Conservation (phyloP, 1,139 yeast species). For the Meyerozyma guilliermondii region DNA sequence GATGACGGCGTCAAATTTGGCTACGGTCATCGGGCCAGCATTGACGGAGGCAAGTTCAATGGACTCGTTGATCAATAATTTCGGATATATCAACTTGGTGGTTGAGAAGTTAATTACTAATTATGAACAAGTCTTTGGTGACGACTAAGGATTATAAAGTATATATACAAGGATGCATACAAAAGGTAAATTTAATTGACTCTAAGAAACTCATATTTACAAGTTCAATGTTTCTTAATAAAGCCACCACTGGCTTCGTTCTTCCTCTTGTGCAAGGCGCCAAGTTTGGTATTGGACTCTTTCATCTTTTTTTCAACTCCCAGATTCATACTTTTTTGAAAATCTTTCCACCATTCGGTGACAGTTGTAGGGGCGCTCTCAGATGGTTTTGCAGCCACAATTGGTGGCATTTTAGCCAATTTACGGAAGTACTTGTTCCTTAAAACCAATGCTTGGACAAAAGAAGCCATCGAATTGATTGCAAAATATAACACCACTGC, state of each 20-base stretch:
- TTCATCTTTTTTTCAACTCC: slow-evolving; percentile 31
- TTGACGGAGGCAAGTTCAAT: slow-evolving; percentile 54
- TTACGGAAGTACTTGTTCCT: slow-evolving; percentile 56
- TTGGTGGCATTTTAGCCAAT: slow-evolving; percentile 58
- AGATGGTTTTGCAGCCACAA: slow-evolving; percentile 42
- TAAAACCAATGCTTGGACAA: slow-evolving; percentile 64
- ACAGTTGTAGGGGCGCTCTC: slow-evolving; percentile 23
- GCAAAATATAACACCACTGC: slow-evolving; percentile 84
- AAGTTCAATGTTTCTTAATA: slow-evolving; percentile 35
- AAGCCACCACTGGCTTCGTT: slow-evolving; percentile 28
- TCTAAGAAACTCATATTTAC: slow-evolving; percentile 6
- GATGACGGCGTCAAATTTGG: slow-evolving; percentile 77
- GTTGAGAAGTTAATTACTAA: slow-evolving; percentile 46
- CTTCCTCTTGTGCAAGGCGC: slow-evolving; percentile 36
- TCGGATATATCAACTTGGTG: slow-evolving; percentile 52
- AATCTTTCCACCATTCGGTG: slow-evolving; percentile 36
- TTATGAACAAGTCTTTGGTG: slow-evolving; percentile 34
- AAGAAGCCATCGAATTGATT: slow-evolving; percentile 70
- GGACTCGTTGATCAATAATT: slow-evolving; percentile 43
- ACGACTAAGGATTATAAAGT: slow-evolving; percentile 5
- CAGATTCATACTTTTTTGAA: slow-evolving; percentile 27
- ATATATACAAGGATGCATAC: not conserved
- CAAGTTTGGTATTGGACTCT: slow-evolving; percentile 33
- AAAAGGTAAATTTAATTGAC: slow-evolving; percentile 10
- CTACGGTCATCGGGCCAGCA: slow-evolving; percentile 69